A percentile compares a stretch with the other conserved stretches of the same genome.
Evolutionary conservation across 768 basidiomycete genomes (phyloP).

Genomic region (Cyathus striatus): DNA sequence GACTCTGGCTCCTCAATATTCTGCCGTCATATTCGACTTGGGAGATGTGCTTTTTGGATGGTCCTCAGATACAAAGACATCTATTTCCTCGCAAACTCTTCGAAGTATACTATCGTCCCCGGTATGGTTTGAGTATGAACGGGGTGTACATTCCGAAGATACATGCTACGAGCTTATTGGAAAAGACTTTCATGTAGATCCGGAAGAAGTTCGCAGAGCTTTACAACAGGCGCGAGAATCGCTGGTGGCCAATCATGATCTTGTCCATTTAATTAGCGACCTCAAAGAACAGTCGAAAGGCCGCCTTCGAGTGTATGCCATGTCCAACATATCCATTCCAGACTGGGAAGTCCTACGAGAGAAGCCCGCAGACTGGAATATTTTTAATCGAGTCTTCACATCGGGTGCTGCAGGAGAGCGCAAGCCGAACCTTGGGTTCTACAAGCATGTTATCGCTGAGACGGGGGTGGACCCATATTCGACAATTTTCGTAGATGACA

Average conservation of each 20-base stretch:
- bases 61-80: constrained; percentile 24
- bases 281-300: constrained; percentile 18
- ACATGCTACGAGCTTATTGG: constrained; percentile 24
- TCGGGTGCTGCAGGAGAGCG: constrained; percentile 49
- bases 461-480: constrained; percentile 36
- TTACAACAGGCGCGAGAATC: constrained; percentile 30
- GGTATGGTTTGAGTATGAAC: constrained; percentile 35
- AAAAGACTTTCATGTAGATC: constrained; percentile 17
- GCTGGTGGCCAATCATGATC: constrained; percentile 18
- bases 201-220: constrained; percentile 22
- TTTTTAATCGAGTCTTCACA: constrained; percentile 47
- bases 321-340: not conserved
- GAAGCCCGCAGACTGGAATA: constrained; percentile 42
- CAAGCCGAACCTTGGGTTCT: constrained; percentile 52
- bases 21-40: constrained; percentile 29
- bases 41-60: constrained; percentile 37
- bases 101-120: constrained; percentile 12
- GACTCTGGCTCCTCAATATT: not conserved
- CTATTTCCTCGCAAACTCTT: constrained; percentile 20
- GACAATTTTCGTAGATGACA: constrained; percentile 57
- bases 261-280: constrained; percentile 25
- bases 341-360: constrained; percentile 38
- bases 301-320: not conserved
- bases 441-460: constrained; percentile 38
- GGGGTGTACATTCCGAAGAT: constrained; percentile 22